Evolutionary conservation across 805 yeast species (phyloP).

Genomic region (Zygoascus bituminiphila): DNA sequence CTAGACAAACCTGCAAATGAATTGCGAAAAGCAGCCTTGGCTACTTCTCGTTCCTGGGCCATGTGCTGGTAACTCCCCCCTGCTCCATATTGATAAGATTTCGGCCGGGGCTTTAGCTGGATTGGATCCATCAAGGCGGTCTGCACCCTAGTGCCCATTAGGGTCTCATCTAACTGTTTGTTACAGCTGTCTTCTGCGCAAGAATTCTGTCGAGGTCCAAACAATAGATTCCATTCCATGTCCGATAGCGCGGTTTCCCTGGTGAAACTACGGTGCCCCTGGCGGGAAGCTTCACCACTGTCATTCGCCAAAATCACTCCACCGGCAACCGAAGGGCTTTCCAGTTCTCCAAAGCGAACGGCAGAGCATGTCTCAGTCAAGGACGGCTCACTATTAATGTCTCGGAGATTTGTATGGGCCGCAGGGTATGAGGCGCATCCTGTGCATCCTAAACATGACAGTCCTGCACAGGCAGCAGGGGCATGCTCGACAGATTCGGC

Average conservation of each 20-base stretch:
- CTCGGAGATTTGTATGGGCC: neutral
- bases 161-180: too few relatives aligned
- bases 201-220: neutral
- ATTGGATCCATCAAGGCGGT: neutral
- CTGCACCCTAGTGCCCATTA: neutral
- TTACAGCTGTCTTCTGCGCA: neutral
- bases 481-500: neutral
- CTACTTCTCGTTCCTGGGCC: neutral
- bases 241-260: neutral
- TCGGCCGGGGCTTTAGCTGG: neutral
- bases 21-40: neutral
- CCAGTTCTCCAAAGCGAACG: neutral
- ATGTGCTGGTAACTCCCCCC: neutral
- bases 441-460: neutral
- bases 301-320: too few relatives aligned
- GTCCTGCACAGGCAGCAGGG: neutral
- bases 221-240: neutral
- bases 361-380: neutral
- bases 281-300: too few relatives aligned
- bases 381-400: neutral
- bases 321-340: neutral
- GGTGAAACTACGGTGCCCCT: too few relatives aligned
- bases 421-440: neutral
- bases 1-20: neutral
- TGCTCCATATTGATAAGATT: neutral